These are phyloP conservation scores for Golubevia sp. DNA, from an alignment of 1,284 basidiomycete species.

Conservation along the genomic window DNA sequence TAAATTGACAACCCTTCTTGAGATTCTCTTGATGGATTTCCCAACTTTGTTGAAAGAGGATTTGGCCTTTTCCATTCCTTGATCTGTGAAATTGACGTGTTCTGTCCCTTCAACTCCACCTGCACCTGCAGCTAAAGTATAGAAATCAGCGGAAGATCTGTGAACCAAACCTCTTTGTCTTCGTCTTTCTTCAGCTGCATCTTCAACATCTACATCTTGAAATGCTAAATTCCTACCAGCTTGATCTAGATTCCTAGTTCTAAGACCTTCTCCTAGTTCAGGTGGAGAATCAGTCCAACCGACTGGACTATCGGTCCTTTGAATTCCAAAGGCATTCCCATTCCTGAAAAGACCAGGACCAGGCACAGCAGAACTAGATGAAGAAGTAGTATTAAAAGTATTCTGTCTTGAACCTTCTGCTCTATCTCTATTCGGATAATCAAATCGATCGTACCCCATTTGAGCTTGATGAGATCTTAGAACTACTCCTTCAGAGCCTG, in stretches of 20 bases:
- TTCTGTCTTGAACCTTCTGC: not conserved
- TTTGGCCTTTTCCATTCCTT: slow-evolving; percentile 17
- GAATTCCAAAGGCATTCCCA: not conserved
- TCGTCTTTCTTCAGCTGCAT: not conserved
- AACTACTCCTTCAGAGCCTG: slow-evolving; percentile 5
- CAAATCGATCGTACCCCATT: slow-evolving; percentile 4
- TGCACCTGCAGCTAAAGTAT: not conserved
- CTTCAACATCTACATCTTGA: not conserved
- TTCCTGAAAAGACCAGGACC: not conserved
- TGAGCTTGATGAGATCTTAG: slow-evolving; percentile 6
- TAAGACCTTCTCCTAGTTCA: not conserved
- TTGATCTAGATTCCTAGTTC: not conserved
- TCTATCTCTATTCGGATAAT: not conserved
- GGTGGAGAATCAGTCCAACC: not conserved
- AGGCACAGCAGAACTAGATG: too few relatives aligned
- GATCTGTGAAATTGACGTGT: not conserved
- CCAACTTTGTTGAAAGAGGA: slow-evolving; percentile 28
- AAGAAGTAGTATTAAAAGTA: not conserved
- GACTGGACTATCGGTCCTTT: not conserved
- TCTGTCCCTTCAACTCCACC: not conserved
- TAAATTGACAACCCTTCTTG: slow-evolving; percentile 37
- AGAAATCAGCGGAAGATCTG: not conserved
- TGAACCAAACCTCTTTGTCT: not conserved
- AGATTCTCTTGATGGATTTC: slow-evolving; percentile 37
- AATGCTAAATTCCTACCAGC: not conserved